Conservation (phyloP, 179 eudicot species). For the Spergularia azorica region DNA sequence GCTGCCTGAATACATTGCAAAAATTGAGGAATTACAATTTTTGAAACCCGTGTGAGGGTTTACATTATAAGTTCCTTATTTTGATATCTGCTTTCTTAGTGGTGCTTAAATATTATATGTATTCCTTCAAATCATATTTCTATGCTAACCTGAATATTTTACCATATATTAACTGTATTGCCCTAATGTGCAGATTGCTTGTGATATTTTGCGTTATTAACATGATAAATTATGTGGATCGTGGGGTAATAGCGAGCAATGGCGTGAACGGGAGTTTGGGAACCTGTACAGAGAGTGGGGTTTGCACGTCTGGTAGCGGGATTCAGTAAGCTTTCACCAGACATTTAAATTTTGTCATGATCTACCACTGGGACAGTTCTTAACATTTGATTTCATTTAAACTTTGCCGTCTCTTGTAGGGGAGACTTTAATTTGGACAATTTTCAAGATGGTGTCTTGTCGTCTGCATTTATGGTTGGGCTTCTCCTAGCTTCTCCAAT, state of each 20-base stretch:
- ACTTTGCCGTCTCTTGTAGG: conserved; percentile 36
- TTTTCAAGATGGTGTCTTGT: conserved; percentile 84
- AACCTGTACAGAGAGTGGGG: conserved; percentile 57
- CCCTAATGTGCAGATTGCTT: conserved; percentile 59
- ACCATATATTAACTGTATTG: not conserved
- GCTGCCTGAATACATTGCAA: no score
- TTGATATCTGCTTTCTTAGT: not conserved
- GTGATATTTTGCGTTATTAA: conserved; percentile 69
- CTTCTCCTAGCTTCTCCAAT: conserved; percentile 88
- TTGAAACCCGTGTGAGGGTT: not conserved
- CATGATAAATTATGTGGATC: conserved; percentile 79
- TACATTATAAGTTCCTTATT: not conserved
- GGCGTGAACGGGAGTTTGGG: conserved; percentile 76
- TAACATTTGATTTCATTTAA: not conserved
- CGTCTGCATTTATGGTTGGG: conserved; percentile 97
- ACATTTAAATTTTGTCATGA: not conserved
- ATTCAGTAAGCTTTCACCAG: conserved; percentile 63
- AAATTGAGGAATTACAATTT: no score
- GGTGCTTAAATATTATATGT: not conserved
- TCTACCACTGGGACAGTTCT: not conserved
- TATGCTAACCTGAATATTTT: not conserved
- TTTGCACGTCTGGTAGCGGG: conserved; percentile 69
- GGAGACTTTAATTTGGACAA: conserved; percentile 71
- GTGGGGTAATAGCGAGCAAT: conserved; percentile 88
- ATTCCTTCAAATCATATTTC: not conserved